A percentile compares a stretch with the other conserved stretches of the same genome.
Conservation (phyloP, 352 stramenopile species). For the Saprolegnia diclina region DNA sequence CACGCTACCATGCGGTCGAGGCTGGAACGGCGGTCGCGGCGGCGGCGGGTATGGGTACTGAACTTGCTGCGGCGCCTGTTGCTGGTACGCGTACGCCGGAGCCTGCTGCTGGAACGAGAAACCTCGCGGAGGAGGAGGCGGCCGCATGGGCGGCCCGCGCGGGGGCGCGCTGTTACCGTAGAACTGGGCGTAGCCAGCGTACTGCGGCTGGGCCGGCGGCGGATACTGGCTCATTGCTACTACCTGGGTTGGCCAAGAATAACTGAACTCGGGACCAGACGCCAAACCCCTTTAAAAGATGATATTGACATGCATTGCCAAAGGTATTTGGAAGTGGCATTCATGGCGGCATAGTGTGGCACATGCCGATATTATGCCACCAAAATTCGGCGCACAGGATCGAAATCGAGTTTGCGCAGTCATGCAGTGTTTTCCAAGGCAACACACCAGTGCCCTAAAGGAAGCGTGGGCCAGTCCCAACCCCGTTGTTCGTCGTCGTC, state of each 20-base stretch:
- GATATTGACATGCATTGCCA: neutral
- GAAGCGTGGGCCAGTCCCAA: too few relatives aligned
- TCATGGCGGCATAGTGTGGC: neutral
- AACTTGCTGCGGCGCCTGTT: neutral
- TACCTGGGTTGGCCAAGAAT: neutral
- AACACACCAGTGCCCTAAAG: too few relatives aligned
- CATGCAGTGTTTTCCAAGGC: too few relatives aligned
- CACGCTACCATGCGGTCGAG: conserved; percentile 21
- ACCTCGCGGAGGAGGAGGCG: neutral
- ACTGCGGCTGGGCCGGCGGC: conserved; percentile 32
- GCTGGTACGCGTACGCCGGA: conserved; percentile 2
- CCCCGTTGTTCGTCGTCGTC: too few relatives aligned
- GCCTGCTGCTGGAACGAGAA: neutral
- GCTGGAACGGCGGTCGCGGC: conserved; percentile 38
- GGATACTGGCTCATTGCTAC: conserved; percentile 3
- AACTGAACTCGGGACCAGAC: conserved; percentile 4
- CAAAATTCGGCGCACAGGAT: too few relatives aligned
- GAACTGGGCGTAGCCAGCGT: conserved; percentile 64
- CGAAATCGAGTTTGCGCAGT: too few relatives aligned
- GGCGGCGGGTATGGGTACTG: conserved; percentile 11
- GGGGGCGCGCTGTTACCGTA: conserved; percentile 35
- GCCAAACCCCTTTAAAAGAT: neutral
- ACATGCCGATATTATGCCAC: too few relatives aligned
- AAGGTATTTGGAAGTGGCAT: neutral
- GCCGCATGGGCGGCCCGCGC: neutral